phyloP scores from a whole-genome alignment of 495 filamentous ascomycete genomes.

The Poronia punctata region DNA sequence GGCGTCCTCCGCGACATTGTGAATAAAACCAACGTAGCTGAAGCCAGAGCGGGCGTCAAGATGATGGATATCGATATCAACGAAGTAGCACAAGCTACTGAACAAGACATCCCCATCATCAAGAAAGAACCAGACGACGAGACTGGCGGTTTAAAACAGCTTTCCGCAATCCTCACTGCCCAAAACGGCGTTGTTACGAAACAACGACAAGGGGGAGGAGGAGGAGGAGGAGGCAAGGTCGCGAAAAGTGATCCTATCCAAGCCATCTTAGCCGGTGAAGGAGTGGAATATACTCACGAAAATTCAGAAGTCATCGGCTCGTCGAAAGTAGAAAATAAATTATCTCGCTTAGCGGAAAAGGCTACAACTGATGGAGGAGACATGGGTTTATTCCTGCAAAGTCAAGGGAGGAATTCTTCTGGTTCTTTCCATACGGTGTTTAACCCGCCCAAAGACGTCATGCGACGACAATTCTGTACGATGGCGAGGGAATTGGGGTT shows the following conservation, averaged over 20 bases:
- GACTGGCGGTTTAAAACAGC: constrained; percentile 66
- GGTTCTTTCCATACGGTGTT: constrained; percentile 54
- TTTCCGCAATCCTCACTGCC: constrained; percentile 62
- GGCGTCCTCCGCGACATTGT: constrained; percentile 84
- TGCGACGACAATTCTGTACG: constrained; percentile 77
- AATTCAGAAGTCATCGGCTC: constrained; percentile 94
- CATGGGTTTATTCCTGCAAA: constrained; percentile 29
- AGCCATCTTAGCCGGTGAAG: constrained; percentile 80
- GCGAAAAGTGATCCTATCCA: constrained; percentile 70
- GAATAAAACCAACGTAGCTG: constrained; percentile 95
- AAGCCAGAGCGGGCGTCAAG: constrained; percentile 77
- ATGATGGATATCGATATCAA: constrained; percentile 68
- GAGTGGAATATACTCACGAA: constrained; percentile 92
- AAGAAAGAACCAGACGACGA: constrained; percentile 41
- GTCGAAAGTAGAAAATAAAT: constrained; percentile 71
- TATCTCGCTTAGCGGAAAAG: constrained; percentile 69
- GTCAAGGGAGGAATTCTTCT: constrained; percentile 14
- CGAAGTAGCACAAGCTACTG: constrained; percentile 49
- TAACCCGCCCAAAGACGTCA: constrained; percentile 67
- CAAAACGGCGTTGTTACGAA: too few relatives aligned
- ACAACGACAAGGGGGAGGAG: too few relatives aligned
- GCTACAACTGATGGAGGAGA: constrained; percentile 43
- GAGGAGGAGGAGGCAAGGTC: too few relatives aligned
- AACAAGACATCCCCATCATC: constrained; percentile 30
- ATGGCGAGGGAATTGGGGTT: constrained; percentile 82